Evolutionary conservation across 345 rosid genomes (phyloP).

Genomic region (Trapa incisa): DNA sequence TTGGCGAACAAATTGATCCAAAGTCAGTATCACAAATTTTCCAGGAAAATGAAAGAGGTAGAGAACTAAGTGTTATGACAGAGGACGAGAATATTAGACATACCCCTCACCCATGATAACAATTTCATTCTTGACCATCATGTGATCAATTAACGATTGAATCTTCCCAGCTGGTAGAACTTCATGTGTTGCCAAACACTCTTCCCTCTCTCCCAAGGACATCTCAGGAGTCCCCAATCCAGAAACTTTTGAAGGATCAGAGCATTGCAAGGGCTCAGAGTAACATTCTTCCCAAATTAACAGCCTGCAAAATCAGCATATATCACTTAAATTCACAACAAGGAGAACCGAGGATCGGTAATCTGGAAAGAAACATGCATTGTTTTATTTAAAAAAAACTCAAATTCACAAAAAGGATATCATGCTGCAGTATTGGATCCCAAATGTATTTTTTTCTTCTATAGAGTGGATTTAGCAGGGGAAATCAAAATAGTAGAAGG

Average conservation of each 20-base stretch:
- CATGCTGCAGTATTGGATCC: background rate
- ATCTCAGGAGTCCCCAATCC: conserved; percentile 18
- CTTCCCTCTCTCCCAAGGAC: conserved; percentile 32
- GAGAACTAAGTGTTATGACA: background rate
- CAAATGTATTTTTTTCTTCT: background rate
- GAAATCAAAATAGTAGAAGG: background rate
- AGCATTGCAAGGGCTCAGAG: conserved; percentile 23
- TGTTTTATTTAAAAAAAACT: background rate
- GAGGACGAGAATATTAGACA: conserved; percentile 5
- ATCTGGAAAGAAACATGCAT: background rate
- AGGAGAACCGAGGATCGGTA: background rate
- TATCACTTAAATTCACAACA: conserved; percentile 2
- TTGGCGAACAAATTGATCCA: background rate
- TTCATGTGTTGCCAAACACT: conserved; percentile 21
- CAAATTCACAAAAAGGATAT: background rate
- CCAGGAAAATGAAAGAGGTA: background rate
- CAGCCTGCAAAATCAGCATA: conserved; percentile 30
- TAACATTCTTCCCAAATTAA: conserved; percentile 93
- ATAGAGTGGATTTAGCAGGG: background rate
- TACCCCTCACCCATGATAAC: conserved; percentile 86
- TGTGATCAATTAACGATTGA: conserved; percentile 45
- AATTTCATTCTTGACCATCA: conserved; percentile 69
- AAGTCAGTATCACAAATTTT: too few relatives aligned
- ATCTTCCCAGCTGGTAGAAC: conserved; percentile 31
- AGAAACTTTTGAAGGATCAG: conserved; percentile 17